Conservation (phyloP, 331 rosid genomes). For the Phaseolus coccineus region DNA sequence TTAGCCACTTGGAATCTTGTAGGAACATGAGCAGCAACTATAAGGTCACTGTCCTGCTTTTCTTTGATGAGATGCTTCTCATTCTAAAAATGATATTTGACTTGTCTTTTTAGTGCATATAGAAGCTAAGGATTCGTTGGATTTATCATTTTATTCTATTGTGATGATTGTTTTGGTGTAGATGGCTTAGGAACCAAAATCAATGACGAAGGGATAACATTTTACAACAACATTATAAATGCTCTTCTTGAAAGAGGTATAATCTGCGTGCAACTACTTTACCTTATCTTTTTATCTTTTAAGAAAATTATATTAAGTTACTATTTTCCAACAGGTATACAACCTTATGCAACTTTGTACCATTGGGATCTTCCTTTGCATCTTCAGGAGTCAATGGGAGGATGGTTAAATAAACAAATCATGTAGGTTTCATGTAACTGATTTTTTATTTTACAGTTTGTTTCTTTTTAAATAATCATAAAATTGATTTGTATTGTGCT, state of each 20-base stretch:
- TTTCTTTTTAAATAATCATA: conserved; percentile 23
- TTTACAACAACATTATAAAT: conserved; percentile 76
- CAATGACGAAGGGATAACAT: conserved; percentile 79
- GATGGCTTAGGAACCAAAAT: conserved; percentile 91
- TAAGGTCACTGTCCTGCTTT: too few relatives aligned
- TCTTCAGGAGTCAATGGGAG: conserved; percentile 84
- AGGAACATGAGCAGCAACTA: too few relatives aligned
- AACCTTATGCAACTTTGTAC: conserved; percentile 85
- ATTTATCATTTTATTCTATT: conserved; percentile 21
- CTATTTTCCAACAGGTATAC: conserved; percentile 66
- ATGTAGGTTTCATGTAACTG: conserved; percentile 60
- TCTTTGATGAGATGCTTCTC: too few relatives aligned
- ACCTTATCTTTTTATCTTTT: conserved; percentile 22
- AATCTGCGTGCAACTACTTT: conserved; percentile 19
- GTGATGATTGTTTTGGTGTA: conserved; percentile 45
- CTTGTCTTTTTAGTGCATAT: conserved; percentile 3
- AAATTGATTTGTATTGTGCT: conserved; percentile 22
- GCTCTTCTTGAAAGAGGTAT: conserved; percentile 88
- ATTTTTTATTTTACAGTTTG: conserved; percentile 10
- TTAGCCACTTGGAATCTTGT: too few relatives aligned
- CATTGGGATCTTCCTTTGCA: conserved; percentile 98
- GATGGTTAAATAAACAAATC: conserved; percentile 84
- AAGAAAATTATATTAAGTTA: conserved; percentile 32
- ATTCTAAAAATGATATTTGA: neutral
- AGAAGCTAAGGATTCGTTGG: neutral